Percentiles rank a stretch among this genome's conserved stretches.
These are phyloP conservation scores for Microthlaspi erraticum DNA, from an alignment of 345 rosid genomes.

Conservation along the genomic window DNA sequence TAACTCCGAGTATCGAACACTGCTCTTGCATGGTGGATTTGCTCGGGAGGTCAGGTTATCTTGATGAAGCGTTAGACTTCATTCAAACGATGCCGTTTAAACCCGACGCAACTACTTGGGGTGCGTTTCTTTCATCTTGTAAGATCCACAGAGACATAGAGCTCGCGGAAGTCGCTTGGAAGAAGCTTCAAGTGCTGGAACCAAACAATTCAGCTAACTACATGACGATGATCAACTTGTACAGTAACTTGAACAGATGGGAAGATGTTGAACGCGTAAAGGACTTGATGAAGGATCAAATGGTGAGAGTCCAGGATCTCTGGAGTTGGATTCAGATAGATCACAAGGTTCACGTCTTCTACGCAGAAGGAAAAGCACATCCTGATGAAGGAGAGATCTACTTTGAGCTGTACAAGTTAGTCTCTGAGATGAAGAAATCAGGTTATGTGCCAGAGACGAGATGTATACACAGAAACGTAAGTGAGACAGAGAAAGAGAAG, in stretches of 20 bases:
- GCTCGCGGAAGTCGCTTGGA: conserved; percentile 69
- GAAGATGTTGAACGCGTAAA: conserved; percentile 54
- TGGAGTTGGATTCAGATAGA: conserved; percentile 83
- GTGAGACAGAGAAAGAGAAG: conserved; percentile 67
- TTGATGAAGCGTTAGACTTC: conserved; percentile 87
- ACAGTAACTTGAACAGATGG: conserved; percentile 65
- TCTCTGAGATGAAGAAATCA: conserved; percentile 63
- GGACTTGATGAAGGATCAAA: conserved; percentile 51
- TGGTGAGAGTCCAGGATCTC: conserved; percentile 51
- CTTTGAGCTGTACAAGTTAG: conserved; percentile 68
- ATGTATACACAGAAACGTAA: conserved; percentile 58
- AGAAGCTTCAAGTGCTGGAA: conserved; percentile 65
- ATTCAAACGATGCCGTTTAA: conserved; percentile 66
- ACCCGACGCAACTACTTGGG: conserved; percentile 73
- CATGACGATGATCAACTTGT: conserved; percentile 62
- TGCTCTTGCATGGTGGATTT: conserved; percentile 86
- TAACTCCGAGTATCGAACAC: conserved; percentile 71
- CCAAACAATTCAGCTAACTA: conserved; percentile 79
- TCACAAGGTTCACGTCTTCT: conserved; percentile 57
- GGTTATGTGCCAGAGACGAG: conserved; percentile 67
- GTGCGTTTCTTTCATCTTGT: conserved; percentile 77
- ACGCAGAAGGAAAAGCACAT: conserved; percentile 60
- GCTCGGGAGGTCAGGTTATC: conserved; percentile 80
- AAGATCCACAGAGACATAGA: conserved; percentile 57
- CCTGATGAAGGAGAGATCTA: conserved; percentile 69